These are phyloP conservation scores for Tolypocladium ovalisporum DNA, from an alignment of 2,329 filamentous ascomycete genomes.

Conservation along the genomic window DNA sequence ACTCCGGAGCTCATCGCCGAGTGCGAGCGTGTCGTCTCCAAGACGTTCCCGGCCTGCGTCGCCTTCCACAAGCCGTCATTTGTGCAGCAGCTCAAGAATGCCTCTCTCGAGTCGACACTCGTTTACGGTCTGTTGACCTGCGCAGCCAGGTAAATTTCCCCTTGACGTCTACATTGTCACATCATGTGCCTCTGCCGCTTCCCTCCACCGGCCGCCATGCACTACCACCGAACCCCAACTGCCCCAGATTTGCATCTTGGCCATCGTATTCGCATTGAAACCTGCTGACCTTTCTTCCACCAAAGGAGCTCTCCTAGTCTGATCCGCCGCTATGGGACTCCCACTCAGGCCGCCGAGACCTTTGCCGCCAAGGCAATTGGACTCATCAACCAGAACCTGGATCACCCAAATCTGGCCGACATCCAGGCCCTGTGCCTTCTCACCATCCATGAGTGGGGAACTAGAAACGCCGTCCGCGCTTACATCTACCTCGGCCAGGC, in stretches of 20 bases:
- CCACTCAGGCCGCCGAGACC: conserved; percentile 44
- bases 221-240: not conserved
- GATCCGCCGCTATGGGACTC: conserved; percentile 48
- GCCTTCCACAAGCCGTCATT: conserved; percentile 54
- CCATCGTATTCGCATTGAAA: not conserved
- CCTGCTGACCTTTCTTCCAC: not conserved
- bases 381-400: conserved; percentile 46
- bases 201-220: conserved; percentile 2
- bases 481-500: conserved; percentile 54
- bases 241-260: not conserved
- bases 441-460: conserved; percentile 53
- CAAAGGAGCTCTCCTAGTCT: conserved; percentile 42
- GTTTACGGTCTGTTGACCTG: conserved; percentile 47
- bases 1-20: conserved; percentile 47
- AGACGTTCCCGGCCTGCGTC: conserved; percentile 49
- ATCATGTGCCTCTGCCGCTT: conserved; percentile 9
- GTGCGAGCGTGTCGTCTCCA: conserved; percentile 50
- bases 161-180: not conserved
- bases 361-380: conserved; percentile 47
- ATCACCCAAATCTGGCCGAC: conserved; percentile 48
- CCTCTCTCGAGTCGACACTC: conserved; percentile 42
- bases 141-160: conserved; percentile 41
- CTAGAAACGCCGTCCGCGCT: conserved; percentile 48
- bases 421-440: conserved; percentile 51
- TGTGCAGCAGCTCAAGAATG: conserved; percentile 48